Base-by-base conservation (phyloP, 352 stramenopile genomes). In the Thraustochytrium sp. region DNA sequence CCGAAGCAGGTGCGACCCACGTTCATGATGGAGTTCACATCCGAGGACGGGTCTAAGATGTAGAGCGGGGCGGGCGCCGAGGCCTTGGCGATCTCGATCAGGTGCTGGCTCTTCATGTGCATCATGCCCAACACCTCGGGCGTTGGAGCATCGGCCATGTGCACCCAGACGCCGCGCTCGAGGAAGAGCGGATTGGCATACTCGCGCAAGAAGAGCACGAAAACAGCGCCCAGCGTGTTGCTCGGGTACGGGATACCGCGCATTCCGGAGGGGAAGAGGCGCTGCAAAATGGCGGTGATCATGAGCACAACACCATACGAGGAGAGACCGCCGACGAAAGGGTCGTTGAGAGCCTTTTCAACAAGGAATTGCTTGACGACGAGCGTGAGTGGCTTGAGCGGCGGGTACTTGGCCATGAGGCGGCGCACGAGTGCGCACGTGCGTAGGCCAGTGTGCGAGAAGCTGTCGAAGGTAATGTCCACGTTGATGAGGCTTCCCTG, bases 381-480 rank as follows among this genome's bases (percentile, higher is more conserved):
- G 74, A 96, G 87, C 31, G 94, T 85, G 46, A 97, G 82, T 3
- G 93, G 91, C 42, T 92, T 90, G 54, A 97, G 85, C 9, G 90
- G 85, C 0, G 91, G 90, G 29, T 95, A 82, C 1, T 89, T 87
- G 3, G 82, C 85, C 48, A 94, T 90, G 80, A 94, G 93, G 46
- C 90, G 86, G 21, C 90, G 89, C 63, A 95, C 91, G 44, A 96
- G 86, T n/a, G 89, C 88, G 55, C 90, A 96, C 1, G 92, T 92
- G 61, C 92, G 89, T 46, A 96, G 91, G 40, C 92, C 92, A 48
- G 91, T 94, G 80, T 96, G 92, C 5, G 89, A 78, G 31, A 62
- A 73, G 38, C 93, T 94, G 85, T 96, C 92, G 49, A 96, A 94
- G 4, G 91, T 94, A 53, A 96, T 93, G 83, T 96, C 92, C 36